Evolutionary conservation across 495 filamentous ascomycete genomes (phyloP).

Genomic region (Hypoxylon perforatum): DNA sequence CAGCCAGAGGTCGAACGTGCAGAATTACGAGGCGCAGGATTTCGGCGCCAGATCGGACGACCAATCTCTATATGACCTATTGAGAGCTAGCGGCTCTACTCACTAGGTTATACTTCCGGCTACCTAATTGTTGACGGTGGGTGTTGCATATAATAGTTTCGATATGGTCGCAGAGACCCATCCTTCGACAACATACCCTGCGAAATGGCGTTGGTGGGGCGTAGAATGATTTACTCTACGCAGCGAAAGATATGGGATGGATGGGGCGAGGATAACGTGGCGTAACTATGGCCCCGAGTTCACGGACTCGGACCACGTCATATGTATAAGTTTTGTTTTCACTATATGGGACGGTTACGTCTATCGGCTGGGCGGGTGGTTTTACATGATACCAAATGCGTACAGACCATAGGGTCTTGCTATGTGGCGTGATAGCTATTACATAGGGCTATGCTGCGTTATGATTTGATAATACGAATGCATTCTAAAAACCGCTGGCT

Average conservation of each 20-base stretch:
- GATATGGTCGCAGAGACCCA: neutral
- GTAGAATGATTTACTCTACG: too few species aligned
- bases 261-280: too few species aligned
- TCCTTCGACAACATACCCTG: too few species aligned
- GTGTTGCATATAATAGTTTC: neutral
- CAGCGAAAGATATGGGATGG: too few species aligned
- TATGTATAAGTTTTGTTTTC: neutral
- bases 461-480: neutral
- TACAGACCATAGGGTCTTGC: neutral
- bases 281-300: too few species aligned
- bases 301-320: too few species aligned
- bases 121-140: neutral
- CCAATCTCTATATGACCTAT: constrained; percentile 42
- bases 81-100: constrained; percentile 32
- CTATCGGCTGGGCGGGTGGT: neutral
- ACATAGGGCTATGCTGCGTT: neutral
- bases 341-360: neutral
- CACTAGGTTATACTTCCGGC: constrained; percentile 22
- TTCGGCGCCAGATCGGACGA: constrained; percentile 36
- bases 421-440: neutral
- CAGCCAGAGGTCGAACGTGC: constrained; percentile 31
- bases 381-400: neutral
- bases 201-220: too few species aligned
- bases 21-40: constrained; percentile 32
- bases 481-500: neutral